phyloP scores from a whole-genome alignment of 495 filamentous ascomycete species.

The Rusavskia elegans region DNA sequence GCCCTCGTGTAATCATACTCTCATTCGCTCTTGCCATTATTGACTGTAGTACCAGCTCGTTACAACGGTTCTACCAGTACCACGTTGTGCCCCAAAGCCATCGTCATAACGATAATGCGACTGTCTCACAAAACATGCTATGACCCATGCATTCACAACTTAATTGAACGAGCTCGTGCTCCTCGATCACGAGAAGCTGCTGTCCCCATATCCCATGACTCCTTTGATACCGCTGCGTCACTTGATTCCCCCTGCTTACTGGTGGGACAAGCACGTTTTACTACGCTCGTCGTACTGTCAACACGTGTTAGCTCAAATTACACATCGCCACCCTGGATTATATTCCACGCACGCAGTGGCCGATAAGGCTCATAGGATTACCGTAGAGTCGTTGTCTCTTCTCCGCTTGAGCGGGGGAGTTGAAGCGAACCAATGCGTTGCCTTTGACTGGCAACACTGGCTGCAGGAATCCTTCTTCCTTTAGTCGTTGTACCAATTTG shows the following conservation, averaged over 20 bases:
- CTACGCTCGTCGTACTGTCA: background rate
- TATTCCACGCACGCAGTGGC: conserved; percentile 2
- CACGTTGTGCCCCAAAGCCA: background rate
- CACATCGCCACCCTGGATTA: background rate
- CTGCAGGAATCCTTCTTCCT: conserved; percentile 6
- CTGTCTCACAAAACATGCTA: too few relatives aligned
- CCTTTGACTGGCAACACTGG: background rate
- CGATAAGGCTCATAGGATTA: conserved; percentile 8
- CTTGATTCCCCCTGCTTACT: too few relatives aligned
- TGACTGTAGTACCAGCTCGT: too few relatives aligned
- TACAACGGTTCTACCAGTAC: background rate
- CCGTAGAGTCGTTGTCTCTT: conserved; percentile 1
- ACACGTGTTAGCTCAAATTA: background rate
- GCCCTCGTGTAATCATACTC: too few relatives aligned
- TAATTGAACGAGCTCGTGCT: too few relatives aligned
- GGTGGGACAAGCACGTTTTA: background rate
- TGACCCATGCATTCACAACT: too few relatives aligned
- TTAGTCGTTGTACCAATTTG: conserved; percentile 3
- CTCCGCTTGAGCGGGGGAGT: background rate
- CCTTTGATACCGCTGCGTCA: too few relatives aligned
- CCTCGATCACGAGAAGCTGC: too few relatives aligned
- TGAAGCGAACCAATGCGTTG: background rate
- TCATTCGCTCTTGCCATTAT: too few relatives aligned
- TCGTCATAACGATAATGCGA: too few relatives aligned
- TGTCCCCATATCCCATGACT: too few relatives aligned